Percentiles rank a stretch among this genome's conserved stretches.
These are phyloP conservation scores for Suhomyces wounanorum DNA, from an alignment of 1,139 yeast species.

Conservation along the genomic window DNA sequence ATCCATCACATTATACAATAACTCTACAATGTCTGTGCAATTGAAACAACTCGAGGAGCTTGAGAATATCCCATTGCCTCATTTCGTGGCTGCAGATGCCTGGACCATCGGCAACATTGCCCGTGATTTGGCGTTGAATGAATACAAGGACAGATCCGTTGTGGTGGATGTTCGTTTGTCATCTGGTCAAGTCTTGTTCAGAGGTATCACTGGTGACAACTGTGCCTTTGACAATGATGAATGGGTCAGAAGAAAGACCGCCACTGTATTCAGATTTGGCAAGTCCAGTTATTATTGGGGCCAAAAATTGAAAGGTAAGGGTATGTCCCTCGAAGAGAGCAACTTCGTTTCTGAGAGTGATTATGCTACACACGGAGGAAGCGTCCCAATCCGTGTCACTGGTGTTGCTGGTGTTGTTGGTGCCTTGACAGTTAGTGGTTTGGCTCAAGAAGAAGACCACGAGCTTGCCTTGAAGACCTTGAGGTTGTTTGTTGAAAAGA, in stretches of 20 bases:
- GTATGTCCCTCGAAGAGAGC: constrained; percentile 37
- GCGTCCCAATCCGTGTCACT: constrained; percentile 53
- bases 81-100: constrained; percentile 34
- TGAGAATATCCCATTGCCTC: constrained; percentile 21
- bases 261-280: constrained; percentile 53
- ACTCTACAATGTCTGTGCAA: neutral
- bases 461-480: constrained; percentile 33
- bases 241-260: constrained; percentile 60
- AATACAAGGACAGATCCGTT: constrained; percentile 34
- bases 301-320: constrained; percentile 39
- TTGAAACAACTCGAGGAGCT: constrained; percentile 5
- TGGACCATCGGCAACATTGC: constrained; percentile 42
- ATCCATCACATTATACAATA: neutral
- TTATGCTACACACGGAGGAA: constrained; percentile 66
- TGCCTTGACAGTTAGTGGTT: constrained; percentile 61
- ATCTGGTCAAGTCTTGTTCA: constrained; percentile 56
- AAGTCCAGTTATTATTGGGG: constrained; percentile 59
- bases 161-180: constrained; percentile 53
- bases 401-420: constrained; percentile 51
- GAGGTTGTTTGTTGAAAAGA: constrained; percentile 1
- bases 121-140: constrained; percentile 26
- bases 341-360: constrained; percentile 45
- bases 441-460: constrained; percentile 52
- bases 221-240: constrained; percentile 55
- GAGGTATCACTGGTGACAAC: constrained; percentile 44